A percentile compares a stretch with the other conserved stretches of the same genome.
phyloP scores from a whole-genome alignment of 805 yeast species.

The Lipomyces lipofer region DNA sequence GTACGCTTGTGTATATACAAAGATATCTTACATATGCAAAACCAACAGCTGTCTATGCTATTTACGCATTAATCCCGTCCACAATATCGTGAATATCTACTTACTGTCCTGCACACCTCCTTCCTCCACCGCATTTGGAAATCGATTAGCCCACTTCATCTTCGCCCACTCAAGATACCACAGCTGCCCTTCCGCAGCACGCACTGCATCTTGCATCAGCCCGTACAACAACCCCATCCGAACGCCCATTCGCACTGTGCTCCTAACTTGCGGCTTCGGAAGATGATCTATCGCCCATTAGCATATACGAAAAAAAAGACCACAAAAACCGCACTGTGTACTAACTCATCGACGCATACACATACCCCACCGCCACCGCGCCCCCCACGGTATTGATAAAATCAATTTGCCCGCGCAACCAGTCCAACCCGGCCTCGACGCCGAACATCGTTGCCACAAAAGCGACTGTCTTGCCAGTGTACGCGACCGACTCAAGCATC shows the following conservation, averaged over 20 bases:
- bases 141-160: background rate
- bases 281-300: constrained; percentile 10
- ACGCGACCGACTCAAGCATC: constrained; percentile 33
- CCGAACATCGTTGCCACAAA: constrained; percentile 42
- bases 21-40: too few relatives aligned
- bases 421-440: constrained; percentile 63
- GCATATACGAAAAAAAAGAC: background rate
- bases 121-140: too few relatives aligned
- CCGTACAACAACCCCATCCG: constrained; percentile 64
- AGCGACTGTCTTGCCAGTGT: constrained; percentile 3
- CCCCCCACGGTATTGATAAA: constrained; percentile 63
- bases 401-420: constrained; percentile 54
- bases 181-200: constrained; percentile 56
- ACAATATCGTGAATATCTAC: too few relatives aligned
- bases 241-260: constrained; percentile 51
- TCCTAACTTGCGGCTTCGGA: constrained; percentile 34
- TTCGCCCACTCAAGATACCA: constrained; percentile 52
- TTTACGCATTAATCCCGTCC: too few relatives aligned
- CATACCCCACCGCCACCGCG: constrained; percentile 52
- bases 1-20: too few relatives aligned
- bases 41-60: too few relatives aligned
- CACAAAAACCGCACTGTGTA: constrained; percentile 25
- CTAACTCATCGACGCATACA: constrained; percentile 49
- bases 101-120: too few relatives aligned
- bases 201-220: constrained; percentile 62